Base-by-base conservation (phyloP, 257 asterid species). In the Jacaranda mimosifolia region DNA sequence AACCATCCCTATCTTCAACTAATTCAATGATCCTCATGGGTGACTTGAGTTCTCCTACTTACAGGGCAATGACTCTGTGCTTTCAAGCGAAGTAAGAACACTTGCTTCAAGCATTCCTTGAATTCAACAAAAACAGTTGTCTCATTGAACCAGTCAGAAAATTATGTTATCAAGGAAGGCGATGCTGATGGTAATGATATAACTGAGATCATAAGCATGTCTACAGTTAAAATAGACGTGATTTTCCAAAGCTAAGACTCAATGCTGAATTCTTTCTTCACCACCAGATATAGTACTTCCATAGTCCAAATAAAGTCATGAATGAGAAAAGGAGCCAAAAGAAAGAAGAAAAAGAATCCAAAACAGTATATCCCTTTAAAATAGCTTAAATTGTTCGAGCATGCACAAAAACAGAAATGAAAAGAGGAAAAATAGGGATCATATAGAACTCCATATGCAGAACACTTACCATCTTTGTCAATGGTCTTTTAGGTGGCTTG, bases 401-500 rank as follows among this genome's bases (percentile, higher is more conserved):
- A 19, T 26, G 63, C 26, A 51, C 63, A 36, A 26, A 51, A 13
- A 72, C 49, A 62, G 39, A 73, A n/a, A 36, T 38, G 12, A 39
- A 53, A 55, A 59, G 26, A 66, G 19, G 17, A 39, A 63, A 70
- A 48, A 59, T 52, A 65, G 32, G 70, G 53, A 55, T 49, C 76
- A 56, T 63, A n/a, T 6, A 18, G 59, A 63, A 72, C 49, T 68
- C 32, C 46, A 57, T 12, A 76, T 35, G 40, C 35, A 73, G 36
- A 71, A 13, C 4, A 57, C 80, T 58, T 70, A 94, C 99, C 99
- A 88, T 93, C 83, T 87, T 72, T 15, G 98, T 93, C 83, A 95
- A 73, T 57, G 99, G 99, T 79, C 97, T 91, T 85, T 95, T 95
- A 49, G 99, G 99, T 73, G 99, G 99, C 85, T 89, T 91, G 82